Evolutionary conservation across 2,329 filamentous ascomycete species (phyloP), one percentile per base, ranked within the genome.

Genomic region (Exophiala aquamarina): DNA sequence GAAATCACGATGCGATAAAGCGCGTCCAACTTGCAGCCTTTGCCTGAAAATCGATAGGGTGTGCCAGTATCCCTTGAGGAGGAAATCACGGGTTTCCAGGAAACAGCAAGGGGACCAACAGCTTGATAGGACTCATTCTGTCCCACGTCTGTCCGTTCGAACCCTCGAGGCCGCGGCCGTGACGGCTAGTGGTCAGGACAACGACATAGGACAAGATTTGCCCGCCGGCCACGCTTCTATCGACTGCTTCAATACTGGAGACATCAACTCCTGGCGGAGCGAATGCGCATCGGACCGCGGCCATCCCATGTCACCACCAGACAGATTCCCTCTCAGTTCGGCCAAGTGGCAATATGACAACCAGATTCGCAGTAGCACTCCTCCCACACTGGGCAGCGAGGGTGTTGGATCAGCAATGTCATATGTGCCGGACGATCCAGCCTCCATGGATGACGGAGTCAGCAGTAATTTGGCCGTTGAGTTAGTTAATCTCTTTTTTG

Each of bases 401-500:
- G 9, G 28, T 31, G 9, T n/a, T 9, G 28, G 28, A 31, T 31
- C 28, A 31, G n/a, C 28, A 9, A 31, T 31, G n/a, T 31, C 28
- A 31, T n/a, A n/a, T n/a, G 28, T n/a, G 28, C 28, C 9, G n/a
- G 28, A 31, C 28, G 28, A 9, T 31, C 9, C 28, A 31, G n/a
- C 28, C 9, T 31, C 17, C 4, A 4, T 36, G 9, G 41, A 31
- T 20, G 39, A 15, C 20, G 41, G 19, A 20, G 39, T 52, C 20
- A 29, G 37, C 17, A 47, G 41, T 20, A 48, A 41, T 4, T 3
- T 52, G 6, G 78, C 92, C 41, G 84, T 95, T 54, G 87, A 96
- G 60, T 89, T 95, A 62, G 71, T 98, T 42, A 86, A 94, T 60
- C 79, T 93, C 15, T 98, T 87, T 68, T 97, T 97, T 63, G 83